Base-by-base conservation (phyloP, 305 asterid genomes). In the Solanum aculeatissimum region DNA sequence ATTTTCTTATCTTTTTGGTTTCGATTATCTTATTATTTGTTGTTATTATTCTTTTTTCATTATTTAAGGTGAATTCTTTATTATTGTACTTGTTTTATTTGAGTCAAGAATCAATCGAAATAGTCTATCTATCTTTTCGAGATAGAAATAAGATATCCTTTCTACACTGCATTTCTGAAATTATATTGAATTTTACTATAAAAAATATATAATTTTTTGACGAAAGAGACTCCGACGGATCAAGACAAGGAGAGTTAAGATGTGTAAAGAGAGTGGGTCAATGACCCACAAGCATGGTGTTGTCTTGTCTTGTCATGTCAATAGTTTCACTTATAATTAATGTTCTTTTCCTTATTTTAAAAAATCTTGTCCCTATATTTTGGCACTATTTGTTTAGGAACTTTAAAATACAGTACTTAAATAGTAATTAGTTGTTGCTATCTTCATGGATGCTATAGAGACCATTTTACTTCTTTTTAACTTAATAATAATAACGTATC, bases 281-380 rank as follows among this genome's bases (percentile, higher is more conserved):
- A 13, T 80, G 54, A 9, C 94, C 89, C 91, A 91, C 95, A 91
- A 84, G 90, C 85, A 82, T 89, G 88, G 89, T 86, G 85, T 84
- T 90, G 95, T 87, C 87, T 84, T 90, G 95, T 87, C 87, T 88
- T 80, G 95, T 92, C 95, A 88, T 88, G 88, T 92, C 95, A 92
- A 83, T 84, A 77, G 12, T 90, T 86, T 89, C 90, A 91, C 42
- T 70, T 70, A 71, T 85, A 0, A 25, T 74, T 84, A 83, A 71
- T 62, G 47, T 51, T 51, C 65, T 77, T 77, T 77, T 77, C 82
- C 38, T 19, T 29, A 23, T 38, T 77, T 49, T 75, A 18, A 6
- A 6, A 75, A 49, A 25, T 47, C 62, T 49, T 75, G 78, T 82
- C 72, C 35, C 40, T 11, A 60, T 66, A 27, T 14, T 16, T 75